Evolutionary conservation across 2,329 filamentous ascomycete species (phyloP).

Genomic region (Basipetospora sp.): DNA sequence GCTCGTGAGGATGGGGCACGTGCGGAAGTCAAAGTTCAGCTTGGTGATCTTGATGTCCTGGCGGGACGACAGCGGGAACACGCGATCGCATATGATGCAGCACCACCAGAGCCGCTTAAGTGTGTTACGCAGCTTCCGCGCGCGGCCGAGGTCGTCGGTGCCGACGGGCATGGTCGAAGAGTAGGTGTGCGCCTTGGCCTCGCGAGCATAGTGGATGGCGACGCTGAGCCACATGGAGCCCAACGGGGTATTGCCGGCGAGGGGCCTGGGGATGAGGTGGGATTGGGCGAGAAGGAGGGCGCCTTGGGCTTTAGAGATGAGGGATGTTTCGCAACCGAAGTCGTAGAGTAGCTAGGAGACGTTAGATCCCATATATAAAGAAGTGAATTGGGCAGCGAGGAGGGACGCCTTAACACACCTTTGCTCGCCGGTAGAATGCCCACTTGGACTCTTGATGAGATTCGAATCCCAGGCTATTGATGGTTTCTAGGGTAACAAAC

Average conservation of each 20-base stretch:
- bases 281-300: constrained; percentile 25
- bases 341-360: constrained; percentile 24
- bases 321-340: constrained; percentile 28
- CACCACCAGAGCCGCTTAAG: constrained; percentile 41
- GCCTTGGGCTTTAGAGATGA: constrained; percentile 25
- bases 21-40: constrained; percentile 29
- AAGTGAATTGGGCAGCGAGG: background rate
- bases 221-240: constrained; percentile 27
- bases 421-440: constrained; percentile 17
- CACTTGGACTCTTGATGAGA: background rate
- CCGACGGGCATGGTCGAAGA: constrained; percentile 13
- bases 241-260: constrained; percentile 24
- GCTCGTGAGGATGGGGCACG: constrained; percentile 21
- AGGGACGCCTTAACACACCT: constrained; percentile 20
- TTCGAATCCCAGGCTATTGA: background rate
- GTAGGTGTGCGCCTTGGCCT: constrained; percentile 29
- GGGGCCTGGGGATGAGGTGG: constrained; percentile 20
- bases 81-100: constrained; percentile 36
- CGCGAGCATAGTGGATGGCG: constrained; percentile 34
- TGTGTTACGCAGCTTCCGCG: constrained; percentile 22
- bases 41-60: constrained; percentile 34
- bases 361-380: background rate
- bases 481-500: constrained; percentile 1
- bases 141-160: constrained; percentile 14
- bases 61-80: constrained; percentile 33